Evolutionary conservation across 352 stramenopile species (phyloP), one percentile per base, ranked within the genome.

Genomic region (Phytophthora pistaciae): DNA sequence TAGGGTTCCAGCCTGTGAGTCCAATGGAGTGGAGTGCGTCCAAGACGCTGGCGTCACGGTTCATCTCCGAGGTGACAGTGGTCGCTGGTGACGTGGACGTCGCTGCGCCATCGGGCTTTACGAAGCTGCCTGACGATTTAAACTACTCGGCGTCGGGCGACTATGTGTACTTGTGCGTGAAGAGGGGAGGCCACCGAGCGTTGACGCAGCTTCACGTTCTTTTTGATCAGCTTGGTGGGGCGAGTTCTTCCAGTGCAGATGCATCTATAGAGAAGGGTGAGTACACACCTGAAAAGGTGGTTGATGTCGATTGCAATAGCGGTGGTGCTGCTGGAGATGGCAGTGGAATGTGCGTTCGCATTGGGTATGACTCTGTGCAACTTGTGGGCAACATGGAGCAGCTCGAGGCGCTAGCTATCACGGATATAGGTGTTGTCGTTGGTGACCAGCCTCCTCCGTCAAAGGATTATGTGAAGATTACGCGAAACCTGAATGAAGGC

Each of bases 81-180:
- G 64, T 95, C n/a, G 72, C 78, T 27, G 89, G 89, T 0, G 82
- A 88, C 11, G 50, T 83, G 8, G 76, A 95, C 48, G 75, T 88
- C 3, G 57, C 75, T 46, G 56, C 82, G 3, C 85, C 89, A 10
- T 23, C 66, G 29, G 88, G 87, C 8, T 96, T 84, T 53, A 72
- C 71, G 2, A 88, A 88, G 53, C 42, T 96, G 8, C 66, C 75
- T 18, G 66, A 71, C 3, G 85, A 92, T 57, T 68, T 95, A 18
- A 94, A 95, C 46, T 83, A 83, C 65, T 84, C 75, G 2, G 80
- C 77, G 0, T 86, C 85, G 4, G 89, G 89, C 0, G 77, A 88
- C 55, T 92, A 92, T 66, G 73, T 88, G 42, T 93, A 90, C 64
- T 55, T 96, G 31, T 96, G 87, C 66, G 64, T 92, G 18, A 87